These are phyloP conservation scores for Oidiodendron maius DNA, from an alignment of 495 filamentous ascomycete species.

Conservation along the genomic window DNA sequence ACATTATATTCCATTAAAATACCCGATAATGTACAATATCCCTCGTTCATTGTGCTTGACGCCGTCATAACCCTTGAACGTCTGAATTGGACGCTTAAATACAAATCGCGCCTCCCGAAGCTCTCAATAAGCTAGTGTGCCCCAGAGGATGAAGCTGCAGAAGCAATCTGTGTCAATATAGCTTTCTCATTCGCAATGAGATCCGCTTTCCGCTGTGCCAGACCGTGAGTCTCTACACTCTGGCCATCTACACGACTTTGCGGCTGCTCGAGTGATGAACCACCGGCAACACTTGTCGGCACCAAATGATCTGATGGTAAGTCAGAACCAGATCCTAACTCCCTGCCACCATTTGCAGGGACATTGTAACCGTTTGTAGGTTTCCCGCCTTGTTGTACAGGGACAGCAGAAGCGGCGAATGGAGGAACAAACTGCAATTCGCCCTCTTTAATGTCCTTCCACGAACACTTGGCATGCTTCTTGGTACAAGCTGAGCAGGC, in stretches of 20 bases:
- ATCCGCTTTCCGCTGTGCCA: constrained; percentile 3
- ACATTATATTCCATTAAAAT: too few relatives aligned
- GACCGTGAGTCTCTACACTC: background rate
- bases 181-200: constrained; percentile 7
- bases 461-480: constrained; percentile 81
- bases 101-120: background rate
- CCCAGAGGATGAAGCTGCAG: constrained; percentile 4
- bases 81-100: background rate
- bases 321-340: background rate
- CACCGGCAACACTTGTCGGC: background rate
- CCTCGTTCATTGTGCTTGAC: background rate
- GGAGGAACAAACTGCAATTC: constrained; percentile 44
- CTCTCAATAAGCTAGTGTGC: background rate
- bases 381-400: background rate
- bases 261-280: background rate
- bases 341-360: background rate
- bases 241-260: background rate
- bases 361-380: background rate
- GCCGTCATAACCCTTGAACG: background rate
- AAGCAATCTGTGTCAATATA: constrained; percentile 19
- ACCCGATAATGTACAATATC: too few relatives aligned
- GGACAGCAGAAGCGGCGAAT: background rate
- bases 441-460: constrained; percentile 68
- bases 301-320: too few relatives aligned
- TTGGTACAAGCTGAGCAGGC: constrained; percentile 83